Conservation (phyloP, 148 eudicot species). For the Amaranthus hypochondriacus region DNA sequence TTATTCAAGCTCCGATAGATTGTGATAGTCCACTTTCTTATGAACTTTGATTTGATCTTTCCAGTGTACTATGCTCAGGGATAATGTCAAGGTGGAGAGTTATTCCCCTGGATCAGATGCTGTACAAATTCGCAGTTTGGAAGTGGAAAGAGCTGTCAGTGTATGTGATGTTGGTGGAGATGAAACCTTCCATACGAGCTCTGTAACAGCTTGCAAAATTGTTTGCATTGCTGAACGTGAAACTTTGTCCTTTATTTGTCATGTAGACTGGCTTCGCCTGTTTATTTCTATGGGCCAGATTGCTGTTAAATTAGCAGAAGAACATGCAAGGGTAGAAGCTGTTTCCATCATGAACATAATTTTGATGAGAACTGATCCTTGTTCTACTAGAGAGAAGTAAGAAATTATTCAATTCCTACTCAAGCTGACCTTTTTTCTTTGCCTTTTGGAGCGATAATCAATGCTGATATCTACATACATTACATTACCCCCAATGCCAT, state of each 20-base stretch:
- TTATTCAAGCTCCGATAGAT: neutral
- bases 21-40: constrained; percentile 41
- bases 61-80: constrained; percentile 94
- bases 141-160: constrained; percentile 14
- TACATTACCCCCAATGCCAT: no score
- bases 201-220: constrained; percentile 10
- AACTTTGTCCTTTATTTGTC: constrained; percentile 18
- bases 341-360: constrained; percentile 57
- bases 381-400: constrained; percentile 67
- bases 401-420: constrained; percentile 19
- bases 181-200: constrained; percentile 24
- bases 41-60: constrained; percentile 72
- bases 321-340: constrained; percentile 46
- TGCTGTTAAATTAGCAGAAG: constrained; percentile 28
- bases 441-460: neutral
- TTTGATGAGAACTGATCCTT: constrained; percentile 57
- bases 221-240: constrained; percentile 17
- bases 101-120: constrained; percentile 29
- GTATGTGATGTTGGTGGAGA: constrained; percentile 17
- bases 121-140: constrained; percentile 21
- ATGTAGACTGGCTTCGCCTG: constrained; percentile 37
- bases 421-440: constrained; percentile 5
- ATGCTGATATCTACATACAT: neutral
- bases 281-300: constrained; percentile 43
- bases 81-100: constrained; percentile 56